Evolutionary conservation across 1,284 basidiomycete genomes (phyloP), one percentile per base, ranked within the genome.

Genomic region (Rhodotorula sp.): DNA sequence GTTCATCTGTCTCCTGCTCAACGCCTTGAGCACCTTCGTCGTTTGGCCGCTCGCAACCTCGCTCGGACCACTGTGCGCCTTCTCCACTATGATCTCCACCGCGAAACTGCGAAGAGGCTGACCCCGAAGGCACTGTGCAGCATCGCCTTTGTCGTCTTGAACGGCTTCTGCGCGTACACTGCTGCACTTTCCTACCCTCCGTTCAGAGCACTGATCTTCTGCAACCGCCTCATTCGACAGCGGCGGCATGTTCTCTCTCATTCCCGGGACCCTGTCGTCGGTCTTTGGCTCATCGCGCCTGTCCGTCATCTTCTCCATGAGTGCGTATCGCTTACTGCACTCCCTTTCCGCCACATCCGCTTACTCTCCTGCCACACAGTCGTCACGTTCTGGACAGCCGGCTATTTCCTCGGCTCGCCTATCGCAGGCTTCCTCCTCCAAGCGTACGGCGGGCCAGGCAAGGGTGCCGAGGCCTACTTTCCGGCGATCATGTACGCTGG

Each of bases 401-500:
- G 65, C 13, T 73, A 73, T 55, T 56, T 73, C 41, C 17, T 71
- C 22, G 72, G 74, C 13, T 19, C 59, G 3, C 67, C 67, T 2
- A 63, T 73, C 17, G 74, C 69, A 3, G 73, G 73, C 1, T 64
- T 41, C 36, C 60, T 70, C 17, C 55, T 72, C 8, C 53, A 71
- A 39, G 74, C 74, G 25, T 39, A 53, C 41, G 70, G 70, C 27
- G 74, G 72, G 0, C 41, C 70, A 6, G 48, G 58, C 22, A 46
- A 25, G 7, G 74, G 72, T 0, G 64, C 64, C 36, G 53, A 27
- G 29, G 70, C 72, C 0, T 74, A 72, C 63, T 46, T 66, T 29
- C 67, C 67, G 0, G 74, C 74, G 21, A 71, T 76, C 41, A 64
- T 74, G 27, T 76, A 70, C 32, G 46, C 64, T 0, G 74, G 69